A percentile compares a stretch with the other conserved stretches of the same genome.
Evolutionary conservation across 2,329 filamentous ascomycete species (phyloP).

Genomic region (Exserohilum rostratum): DNA sequence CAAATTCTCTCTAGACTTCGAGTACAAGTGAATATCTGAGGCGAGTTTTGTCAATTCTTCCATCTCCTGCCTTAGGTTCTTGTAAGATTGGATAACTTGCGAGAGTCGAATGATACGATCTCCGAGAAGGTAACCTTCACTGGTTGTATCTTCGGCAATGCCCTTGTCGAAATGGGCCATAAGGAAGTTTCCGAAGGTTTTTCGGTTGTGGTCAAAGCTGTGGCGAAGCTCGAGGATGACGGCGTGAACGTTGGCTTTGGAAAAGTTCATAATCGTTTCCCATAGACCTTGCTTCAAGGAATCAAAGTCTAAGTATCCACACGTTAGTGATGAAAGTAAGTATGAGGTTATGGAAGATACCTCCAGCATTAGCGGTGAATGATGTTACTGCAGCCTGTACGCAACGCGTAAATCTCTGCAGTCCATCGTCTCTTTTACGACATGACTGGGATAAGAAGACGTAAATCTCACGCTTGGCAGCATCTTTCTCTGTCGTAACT

Average conservation of each 20-base stretch:
- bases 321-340: background rate
- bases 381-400: no score
- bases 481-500: no score
- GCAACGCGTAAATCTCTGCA: no score
- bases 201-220: background rate
- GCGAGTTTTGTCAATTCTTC: slow-evolving; percentile 1
- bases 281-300: background rate
- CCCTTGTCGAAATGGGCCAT: slow-evolving; percentile 9
- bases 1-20: slow-evolving; percentile 1
- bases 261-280: background rate
- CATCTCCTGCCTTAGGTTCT: background rate
- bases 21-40: background rate
- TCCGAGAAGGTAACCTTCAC: slow-evolving; percentile 1
- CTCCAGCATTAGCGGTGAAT: background rate
- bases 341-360: background rate
- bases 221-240: background rate
- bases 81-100: background rate
- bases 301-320: background rate
- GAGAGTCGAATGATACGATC: slow-evolving; percentile 2
- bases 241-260: background rate
- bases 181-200: slow-evolving; percentile 1
- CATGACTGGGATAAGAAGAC: no score
- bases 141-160: background rate
- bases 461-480: no score
- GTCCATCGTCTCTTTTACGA: no score